phyloP scores from a whole-genome alignment of 805 yeast genomes.

The Kuraishia ogatae region DNA sequence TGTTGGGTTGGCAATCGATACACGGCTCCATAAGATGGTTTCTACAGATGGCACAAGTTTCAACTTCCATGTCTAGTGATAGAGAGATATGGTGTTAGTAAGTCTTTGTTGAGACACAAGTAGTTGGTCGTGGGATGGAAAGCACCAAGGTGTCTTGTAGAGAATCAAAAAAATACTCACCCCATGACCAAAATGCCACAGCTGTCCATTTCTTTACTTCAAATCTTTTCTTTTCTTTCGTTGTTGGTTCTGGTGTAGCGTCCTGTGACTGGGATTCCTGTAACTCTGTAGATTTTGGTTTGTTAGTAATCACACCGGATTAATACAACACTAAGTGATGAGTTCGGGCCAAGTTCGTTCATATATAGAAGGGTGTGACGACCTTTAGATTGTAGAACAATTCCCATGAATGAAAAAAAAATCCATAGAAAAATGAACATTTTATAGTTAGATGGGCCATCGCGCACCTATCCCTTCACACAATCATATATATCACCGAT shows the following conservation, averaged over 20 bases:
- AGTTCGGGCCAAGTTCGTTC: too few species aligned
- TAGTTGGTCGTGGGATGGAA: too few species aligned
- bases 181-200: constrained; percentile 99
- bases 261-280: background rate
- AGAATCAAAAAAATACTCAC: constrained; percentile 34
- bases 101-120: too few species aligned
- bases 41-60: constrained; percentile 96
- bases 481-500: too few species aligned
- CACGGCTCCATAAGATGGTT: constrained; percentile 98
- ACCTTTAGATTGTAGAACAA: too few species aligned
- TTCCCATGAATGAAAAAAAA: too few species aligned
- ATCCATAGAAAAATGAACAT: too few species aligned
- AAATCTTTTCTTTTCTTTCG: constrained; percentile 53
- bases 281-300: background rate
- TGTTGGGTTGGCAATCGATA: constrained; percentile 89
- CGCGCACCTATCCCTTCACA: too few species aligned
- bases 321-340: too few species aligned
- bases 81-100: constrained; percentile 11
- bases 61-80: constrained; percentile 63
- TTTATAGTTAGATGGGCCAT: too few species aligned
- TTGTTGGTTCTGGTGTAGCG: background rate
- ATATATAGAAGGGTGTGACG: too few species aligned
- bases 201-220: constrained; percentile 98
- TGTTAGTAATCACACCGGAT: background rate
- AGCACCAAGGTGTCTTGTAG: too few species aligned